Base-by-base conservation (phyloP, 2,329 filamentous ascomycete genomes). In the Verticillium longisporum region DNA sequence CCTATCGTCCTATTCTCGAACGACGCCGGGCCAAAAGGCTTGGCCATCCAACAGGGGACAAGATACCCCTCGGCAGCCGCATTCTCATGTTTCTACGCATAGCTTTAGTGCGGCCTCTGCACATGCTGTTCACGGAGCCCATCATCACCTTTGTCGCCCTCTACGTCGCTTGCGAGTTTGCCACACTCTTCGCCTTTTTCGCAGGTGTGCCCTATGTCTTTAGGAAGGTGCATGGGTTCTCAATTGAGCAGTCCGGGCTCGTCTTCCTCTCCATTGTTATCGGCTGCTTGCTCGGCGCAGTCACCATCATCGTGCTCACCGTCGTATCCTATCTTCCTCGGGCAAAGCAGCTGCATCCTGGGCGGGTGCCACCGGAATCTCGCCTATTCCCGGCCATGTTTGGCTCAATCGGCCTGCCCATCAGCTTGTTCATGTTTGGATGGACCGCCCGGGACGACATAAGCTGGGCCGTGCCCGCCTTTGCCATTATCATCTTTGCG, bases 361-460 rank as follows among this genome's bases (percentile, higher is more conserved):
- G 74, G 32, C 68, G 69, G 32, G 75, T 79, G 0, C 76, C 77
- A 0, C 84, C 85, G 0, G 85, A 88, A 69, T 75, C 87, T 62
- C 75, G 86, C 0, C 73, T 89, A 11, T 82, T 84, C 0, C 74
- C 89, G 4, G 84, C 85, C 33, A 84, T 87, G 65, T 65, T 80
- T 10, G 83, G 80, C 3, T 75, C 79, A 5, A 62, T 83, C 14
- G 72, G 75, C 2, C 75, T 89, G 11, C 84, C 86, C 1, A 69
- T 85, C 13, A 79, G 83, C 11, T 77, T 88, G 62, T 87, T 88
- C 73, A 84, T 84, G 83, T 85, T 85, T 64, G 83, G 78, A 0
- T 88, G 85, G 85, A 79, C 80, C 1, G 79, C 81, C 0, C 70
- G 75, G 4, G 61, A 65, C 1, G 74, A 73, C 6, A 68, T 81